Base-by-base conservation (phyloP, 352 stramenopile genomes). In the Sclerospora graminicola region DNA sequence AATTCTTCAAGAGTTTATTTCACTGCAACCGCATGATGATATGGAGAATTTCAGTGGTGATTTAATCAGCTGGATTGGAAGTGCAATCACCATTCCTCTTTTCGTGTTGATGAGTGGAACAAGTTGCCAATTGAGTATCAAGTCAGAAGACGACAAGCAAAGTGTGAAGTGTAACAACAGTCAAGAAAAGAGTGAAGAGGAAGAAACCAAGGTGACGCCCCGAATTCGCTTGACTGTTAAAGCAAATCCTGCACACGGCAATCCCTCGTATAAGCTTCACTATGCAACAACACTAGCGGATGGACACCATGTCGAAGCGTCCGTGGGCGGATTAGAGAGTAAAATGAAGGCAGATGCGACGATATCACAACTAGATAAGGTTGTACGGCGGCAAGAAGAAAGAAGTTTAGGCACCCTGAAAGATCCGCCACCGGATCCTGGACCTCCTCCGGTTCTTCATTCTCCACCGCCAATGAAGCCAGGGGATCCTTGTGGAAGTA, bases 171-270 rank as follows among this genome's bases (percentile, higher is more conserved):
- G 14, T 16, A 48, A 15, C 29, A 38, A 38, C 8, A 28, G 35
- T 28, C 8, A 14, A 23, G 19, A 34, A 14, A 19, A 29, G 3
- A 20, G 34, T 48, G 18, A 35, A 49, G 47, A 14, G 26, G 32
- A 10, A 7, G n/a, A 43, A 54, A 10, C 23, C 1, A 29, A 24
- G 15, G n/a, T 39, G 9, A 31, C 32, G 23, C 34, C 36, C 10
- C 45, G 38, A 2, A 55, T 68, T 38, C 54, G 58, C 14, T 36
- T 68, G 16, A 46, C 54, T n/a, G 54, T 68, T 9, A 64, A 64
- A 43, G 16, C 49, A 40, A 57, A 61, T 31, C 13, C 37, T 23
- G 18, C 61, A 14, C 37, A 60, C 44, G 58, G 58, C 9, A 57
- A 60, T 29, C 58, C 58, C 18, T 24, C 28, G 15, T 68, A 68